Percentiles rank a stretch among this genome's conserved stretches.
phyloP scores from a whole-genome alignment of 1,139 yeast genomes.

The Zhuliangozyma parablackwelliae region DNA sequence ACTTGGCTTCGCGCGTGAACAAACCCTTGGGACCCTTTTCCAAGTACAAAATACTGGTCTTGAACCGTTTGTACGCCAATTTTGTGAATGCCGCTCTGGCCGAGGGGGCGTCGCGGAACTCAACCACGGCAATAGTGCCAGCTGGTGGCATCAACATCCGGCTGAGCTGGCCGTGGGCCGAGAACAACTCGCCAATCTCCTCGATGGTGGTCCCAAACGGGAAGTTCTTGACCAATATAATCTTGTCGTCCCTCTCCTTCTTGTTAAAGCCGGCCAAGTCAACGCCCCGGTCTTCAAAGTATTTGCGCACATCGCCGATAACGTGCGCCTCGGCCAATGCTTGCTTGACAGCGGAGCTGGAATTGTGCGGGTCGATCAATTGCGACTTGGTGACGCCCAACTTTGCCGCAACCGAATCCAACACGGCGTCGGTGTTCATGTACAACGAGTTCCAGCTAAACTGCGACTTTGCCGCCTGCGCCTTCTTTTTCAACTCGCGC shows the following conservation, averaged over 20 bases:
- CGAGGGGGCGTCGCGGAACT: conserved; percentile 75
- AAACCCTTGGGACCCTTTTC: conserved; percentile 92
- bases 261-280: conserved; percentile 70
- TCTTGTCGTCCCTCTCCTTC: conserved; percentile 75
- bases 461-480: conserved; percentile 77
- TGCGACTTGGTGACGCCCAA: conserved; percentile 82
- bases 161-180: conserved; percentile 73
- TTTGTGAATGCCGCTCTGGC: conserved; percentile 90
- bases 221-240: conserved; percentile 82
- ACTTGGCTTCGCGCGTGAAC: conserved; percentile 56
- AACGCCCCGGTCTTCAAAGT: conserved; percentile 80
- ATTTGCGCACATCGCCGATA: conserved; percentile 83
- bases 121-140: conserved; percentile 95
- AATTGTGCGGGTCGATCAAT: conserved; percentile 79
- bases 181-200: conserved; percentile 78
- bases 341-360: conserved; percentile 92
- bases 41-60: conserved; percentile 77
- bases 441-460: conserved; percentile 94
- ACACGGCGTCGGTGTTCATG: conserved; percentile 87
- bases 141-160: conserved; percentile 93
- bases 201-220: conserved; percentile 80
- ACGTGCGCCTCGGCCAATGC: conserved; percentile 97
- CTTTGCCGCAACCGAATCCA: conserved; percentile 82
- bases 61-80: conserved; percentile 81
- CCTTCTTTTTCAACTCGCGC: conserved; percentile 75